phyloP scores from a whole-genome alignment of 2,329 filamentous ascomycete genomes.

The Aschersonia sp. region DNA sequence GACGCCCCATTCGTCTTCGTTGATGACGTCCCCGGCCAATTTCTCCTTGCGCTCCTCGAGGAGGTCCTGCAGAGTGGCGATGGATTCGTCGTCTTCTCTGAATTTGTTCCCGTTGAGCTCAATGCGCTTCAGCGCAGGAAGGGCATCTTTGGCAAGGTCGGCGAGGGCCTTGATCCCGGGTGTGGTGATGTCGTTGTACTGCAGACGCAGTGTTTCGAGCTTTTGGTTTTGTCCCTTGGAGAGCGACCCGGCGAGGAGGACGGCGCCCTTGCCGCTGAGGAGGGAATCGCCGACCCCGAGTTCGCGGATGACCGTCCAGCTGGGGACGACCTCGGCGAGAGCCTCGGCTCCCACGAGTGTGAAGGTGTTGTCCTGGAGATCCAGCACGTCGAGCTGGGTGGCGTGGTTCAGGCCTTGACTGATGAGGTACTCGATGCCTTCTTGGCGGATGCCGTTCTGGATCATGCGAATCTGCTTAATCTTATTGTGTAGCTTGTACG shows the following conservation, averaged over 20 bases:
- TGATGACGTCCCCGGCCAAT: constrained; percentile 45
- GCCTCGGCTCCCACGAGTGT: constrained; percentile 67
- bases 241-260: constrained; percentile 60
- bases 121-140: constrained; percentile 69
- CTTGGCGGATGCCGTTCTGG: constrained; percentile 91
- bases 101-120: constrained; percentile 97
- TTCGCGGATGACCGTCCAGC: constrained; percentile 66
- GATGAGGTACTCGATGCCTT: constrained; percentile 74
- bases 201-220: constrained; percentile 67
- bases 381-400: constrained; percentile 55
- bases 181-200: constrained; percentile 88
- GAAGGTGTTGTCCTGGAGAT: constrained; percentile 97
- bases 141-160: constrained; percentile 47
- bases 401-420: constrained; percentile 63
- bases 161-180: constrained; percentile 59
- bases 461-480: constrained; percentile 91
- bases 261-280: constrained; percentile 61
- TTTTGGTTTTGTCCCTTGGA: constrained; percentile 61
- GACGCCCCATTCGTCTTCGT: constrained; percentile 72
- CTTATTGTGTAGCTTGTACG: constrained; percentile 68
- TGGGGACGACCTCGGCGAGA: constrained; percentile 56
- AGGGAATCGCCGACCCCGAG: constrained; percentile 83
- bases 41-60: constrained; percentile 69
- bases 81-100: constrained; percentile 62
- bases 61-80: constrained; percentile 53